A percentile compares a stretch with the other conserved stretches of the same genome.
These are phyloP conservation scores for Auricularia heimuer DNA, from an alignment of 768 basidiomycete genomes.

Conservation along the genomic window DNA sequence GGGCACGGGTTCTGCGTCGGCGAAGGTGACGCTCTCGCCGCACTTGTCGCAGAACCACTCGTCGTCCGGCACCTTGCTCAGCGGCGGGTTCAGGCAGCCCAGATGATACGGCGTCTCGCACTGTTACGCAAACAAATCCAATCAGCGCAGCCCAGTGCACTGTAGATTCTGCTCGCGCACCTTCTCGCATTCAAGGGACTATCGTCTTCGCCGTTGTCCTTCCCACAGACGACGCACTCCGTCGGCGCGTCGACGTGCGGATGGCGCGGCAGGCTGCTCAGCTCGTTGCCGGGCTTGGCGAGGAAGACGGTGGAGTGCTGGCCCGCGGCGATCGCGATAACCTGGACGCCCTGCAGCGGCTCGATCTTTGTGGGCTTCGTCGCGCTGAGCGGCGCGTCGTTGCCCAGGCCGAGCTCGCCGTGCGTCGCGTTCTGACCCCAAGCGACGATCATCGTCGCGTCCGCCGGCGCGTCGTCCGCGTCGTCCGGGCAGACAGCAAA, in stretches of 20 bases:
- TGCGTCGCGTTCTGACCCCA: conserved; percentile 35
- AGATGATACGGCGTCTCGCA: conserved; percentile 88
- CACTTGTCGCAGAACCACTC: conserved; percentile 91
- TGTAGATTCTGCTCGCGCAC: conserved; percentile 26
- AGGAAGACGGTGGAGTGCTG: conserved; percentile 84
- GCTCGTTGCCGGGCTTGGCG: conserved; percentile 60
- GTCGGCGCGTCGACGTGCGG: conserved; percentile 66
- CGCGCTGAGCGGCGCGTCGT: conserved; percentile 74
- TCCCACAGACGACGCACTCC: conserved; percentile 60
- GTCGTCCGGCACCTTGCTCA: conserved; percentile 69
- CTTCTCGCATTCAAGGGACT: conserved; percentile 87
- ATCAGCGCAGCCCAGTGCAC: not conserved
- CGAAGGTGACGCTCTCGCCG: conserved; percentile 30
- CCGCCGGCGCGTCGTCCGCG: conserved; percentile 15
- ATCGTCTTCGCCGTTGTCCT: conserved; percentile 63
- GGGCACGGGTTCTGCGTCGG: not conserved
- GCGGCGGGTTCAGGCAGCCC: conserved; percentile 68
- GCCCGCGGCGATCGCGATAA: conserved; percentile 75
- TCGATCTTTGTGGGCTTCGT: conserved; percentile 70
- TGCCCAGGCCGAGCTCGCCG: conserved; percentile 74
- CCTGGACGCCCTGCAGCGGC: conserved; percentile 66
- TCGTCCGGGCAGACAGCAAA: conserved; percentile 73
- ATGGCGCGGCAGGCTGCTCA: conserved; percentile 71
- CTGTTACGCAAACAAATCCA: conserved; percentile 27
- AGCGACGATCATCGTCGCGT: conserved; percentile 67